These are phyloP conservation scores for Aspergillus brunneoviolaceus DNA, from an alignment of 2,329 filamentous ascomycete genomes.

Conservation along the genomic window DNA sequence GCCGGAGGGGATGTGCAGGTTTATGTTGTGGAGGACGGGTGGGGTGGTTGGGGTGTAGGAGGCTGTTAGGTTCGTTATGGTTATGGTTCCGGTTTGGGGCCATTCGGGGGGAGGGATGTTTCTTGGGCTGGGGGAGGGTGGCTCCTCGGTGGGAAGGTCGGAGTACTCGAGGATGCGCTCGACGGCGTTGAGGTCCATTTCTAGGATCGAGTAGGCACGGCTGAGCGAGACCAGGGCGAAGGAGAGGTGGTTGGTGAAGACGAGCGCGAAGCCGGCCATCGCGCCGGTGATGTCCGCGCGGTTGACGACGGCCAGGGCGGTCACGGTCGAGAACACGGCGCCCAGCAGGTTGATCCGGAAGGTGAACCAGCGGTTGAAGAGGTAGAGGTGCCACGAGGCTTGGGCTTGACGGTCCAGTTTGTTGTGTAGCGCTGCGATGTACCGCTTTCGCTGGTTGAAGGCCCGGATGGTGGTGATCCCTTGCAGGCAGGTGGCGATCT, in stretches of 20 bases:
- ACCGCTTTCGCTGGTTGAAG: conserved; percentile 66
- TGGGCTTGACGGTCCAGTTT: conserved; percentile 12
- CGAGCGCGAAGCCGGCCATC: conserved; percentile 52
- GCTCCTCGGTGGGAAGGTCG: conserved; percentile 64
- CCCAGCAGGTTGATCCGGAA: conserved; percentile 42
- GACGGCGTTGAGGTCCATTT: conserved; percentile 74
- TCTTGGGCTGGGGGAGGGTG: conserved; percentile 10
- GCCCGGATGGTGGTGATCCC: conserved; percentile 73
- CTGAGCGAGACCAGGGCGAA: background rate
- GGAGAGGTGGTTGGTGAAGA: conserved; percentile 2
- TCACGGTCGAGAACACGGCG: background rate
- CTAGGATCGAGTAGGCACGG: conserved; percentile 42
- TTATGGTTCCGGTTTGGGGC: conserved; percentile 70
- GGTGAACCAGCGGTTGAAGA: conserved; percentile 74
- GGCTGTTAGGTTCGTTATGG: conserved; percentile 70
- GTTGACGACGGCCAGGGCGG: background rate
- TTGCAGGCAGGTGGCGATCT: conserved; percentile 68
- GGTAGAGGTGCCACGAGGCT: conserved; percentile 58
- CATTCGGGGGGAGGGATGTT: conserved; percentile 50
- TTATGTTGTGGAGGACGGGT: conserved; percentile 67
- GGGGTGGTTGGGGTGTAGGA: conserved; percentile 68
- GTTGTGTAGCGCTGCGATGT: conserved; percentile 66
- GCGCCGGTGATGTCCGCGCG: background rate
- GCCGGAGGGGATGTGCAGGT: conserved; percentile 64
- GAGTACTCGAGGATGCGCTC: conserved; percentile 76